Conservation (phyloP, 148 eudicot species). For the Cornus florida region DNA sequence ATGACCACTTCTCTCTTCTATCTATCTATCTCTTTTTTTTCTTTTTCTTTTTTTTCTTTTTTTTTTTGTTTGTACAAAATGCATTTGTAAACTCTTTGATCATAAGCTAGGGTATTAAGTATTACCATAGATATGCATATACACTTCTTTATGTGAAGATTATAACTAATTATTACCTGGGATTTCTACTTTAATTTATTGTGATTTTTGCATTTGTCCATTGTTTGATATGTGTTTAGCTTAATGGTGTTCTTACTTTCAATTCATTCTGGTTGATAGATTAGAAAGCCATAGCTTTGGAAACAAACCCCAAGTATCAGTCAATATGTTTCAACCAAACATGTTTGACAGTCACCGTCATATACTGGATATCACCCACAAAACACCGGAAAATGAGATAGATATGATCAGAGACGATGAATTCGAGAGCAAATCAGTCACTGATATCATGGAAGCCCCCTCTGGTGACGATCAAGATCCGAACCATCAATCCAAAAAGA, state of each 20-base stretch:
- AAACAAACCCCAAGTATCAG: not conserved
- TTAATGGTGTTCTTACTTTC: not conserved
- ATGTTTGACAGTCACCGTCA: conserved; percentile 77
- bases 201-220: not conserved
- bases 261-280: conserved; percentile 6
- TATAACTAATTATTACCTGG: not conserved
- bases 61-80: not conserved
- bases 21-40: not conserved
- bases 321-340: conserved; percentile 64
- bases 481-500: conserved; percentile 63
- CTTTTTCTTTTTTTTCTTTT: not conserved
- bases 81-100: conserved; percentile 6
- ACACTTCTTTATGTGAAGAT: not conserved
- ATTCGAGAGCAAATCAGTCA: conserved; percentile 67
- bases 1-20: no score
- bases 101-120: not conserved
- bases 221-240: not conserved
- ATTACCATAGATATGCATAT: not conserved
- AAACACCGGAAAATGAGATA: conserved; percentile 56
- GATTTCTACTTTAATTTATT: not conserved
- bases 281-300: conserved; percentile 4
- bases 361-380: conserved; percentile 59
- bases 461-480: conserved; percentile 78
- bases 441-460: conserved; percentile 60
- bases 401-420: conserved; percentile 67